Conservation (phyloP, 2,329 filamentous ascomycete genomes). For the Alternaria alternata region DNA sequence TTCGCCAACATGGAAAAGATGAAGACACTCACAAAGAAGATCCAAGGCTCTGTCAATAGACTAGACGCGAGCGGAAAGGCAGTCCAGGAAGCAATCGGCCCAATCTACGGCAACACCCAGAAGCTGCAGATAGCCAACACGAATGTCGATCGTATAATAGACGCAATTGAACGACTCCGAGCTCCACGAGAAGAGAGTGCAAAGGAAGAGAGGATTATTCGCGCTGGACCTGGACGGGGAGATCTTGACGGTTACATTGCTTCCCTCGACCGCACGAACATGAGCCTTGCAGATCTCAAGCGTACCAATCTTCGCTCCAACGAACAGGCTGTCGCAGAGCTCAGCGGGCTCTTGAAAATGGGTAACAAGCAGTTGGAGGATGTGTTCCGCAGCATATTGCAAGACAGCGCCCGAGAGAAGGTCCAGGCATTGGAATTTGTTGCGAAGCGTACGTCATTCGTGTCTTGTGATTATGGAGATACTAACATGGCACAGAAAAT, state of each 20-base stretch:
- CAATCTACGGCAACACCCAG: constrained; percentile 91
- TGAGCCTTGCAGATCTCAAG: constrained; percentile 83
- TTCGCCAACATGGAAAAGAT: constrained; percentile 86
- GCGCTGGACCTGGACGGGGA: constrained; percentile 69
- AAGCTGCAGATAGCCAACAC: constrained; percentile 84
- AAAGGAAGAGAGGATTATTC: constrained; percentile 89
- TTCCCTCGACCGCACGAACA: constrained; percentile 87
- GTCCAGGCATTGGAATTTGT: constrained; percentile 92
- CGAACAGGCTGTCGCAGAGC: constrained; percentile 84
- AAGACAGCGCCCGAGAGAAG: constrained; percentile 74
- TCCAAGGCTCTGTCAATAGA: constrained; percentile 83
- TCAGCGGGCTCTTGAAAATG: constrained; percentile 77
- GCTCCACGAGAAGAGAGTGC: constrained; percentile 93
- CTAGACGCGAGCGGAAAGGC: constrained; percentile 89
- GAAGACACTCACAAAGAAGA: constrained; percentile 91
- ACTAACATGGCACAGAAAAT: constrained; percentile 55
- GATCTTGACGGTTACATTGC: constrained; percentile 86
- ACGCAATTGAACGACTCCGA: constrained; percentile 85
- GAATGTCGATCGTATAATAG: constrained; percentile 87
- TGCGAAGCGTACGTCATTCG: constrained; percentile 73
- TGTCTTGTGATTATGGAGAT: neutral
- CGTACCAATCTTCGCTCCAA: constrained; percentile 92
- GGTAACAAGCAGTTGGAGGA: constrained; percentile 86
- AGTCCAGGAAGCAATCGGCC: constrained; percentile 89
- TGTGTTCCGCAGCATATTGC: constrained; percentile 80